Conservation (phyloP, 306 rosid species). For the Inga laurina region DNA sequence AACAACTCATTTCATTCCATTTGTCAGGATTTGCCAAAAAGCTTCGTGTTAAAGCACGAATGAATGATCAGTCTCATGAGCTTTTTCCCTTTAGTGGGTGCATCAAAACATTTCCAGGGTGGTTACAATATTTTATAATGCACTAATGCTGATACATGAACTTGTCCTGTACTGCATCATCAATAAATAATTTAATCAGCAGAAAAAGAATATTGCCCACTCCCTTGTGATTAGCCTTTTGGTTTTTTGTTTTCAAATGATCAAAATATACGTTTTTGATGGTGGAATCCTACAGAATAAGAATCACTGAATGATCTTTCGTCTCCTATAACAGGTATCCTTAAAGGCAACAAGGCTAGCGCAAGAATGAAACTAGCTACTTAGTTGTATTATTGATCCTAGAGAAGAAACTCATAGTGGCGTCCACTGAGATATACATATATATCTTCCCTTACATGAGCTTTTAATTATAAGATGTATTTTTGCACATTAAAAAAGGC, state of each 20-base stretch:
- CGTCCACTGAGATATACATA: slow-evolving; percentile 29
- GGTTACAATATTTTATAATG: slow-evolving; percentile 28
- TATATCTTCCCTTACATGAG: slow-evolving; percentile 20
- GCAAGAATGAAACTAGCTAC: slow-evolving; percentile 27
- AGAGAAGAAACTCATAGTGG: slow-evolving; percentile 29
- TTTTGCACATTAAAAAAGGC: slow-evolving; percentile 32
- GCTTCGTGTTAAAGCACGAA: slow-evolving; percentile 33
- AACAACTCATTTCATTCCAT: slow-evolving; percentile 55
- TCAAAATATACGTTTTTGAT: slow-evolving; percentile 3
- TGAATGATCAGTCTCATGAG: slow-evolving; percentile 23
- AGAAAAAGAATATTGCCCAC: slow-evolving; percentile 34
- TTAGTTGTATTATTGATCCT: slow-evolving; percentile 14
- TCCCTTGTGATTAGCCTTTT: slow-evolving; percentile 47
- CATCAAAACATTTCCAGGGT: slow-evolving; percentile 29
- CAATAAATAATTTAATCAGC: slow-evolving; percentile 13
- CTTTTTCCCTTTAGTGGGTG: slow-evolving; percentile 32
- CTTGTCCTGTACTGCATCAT: slow-evolving; percentile 21
- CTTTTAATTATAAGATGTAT: slow-evolving; percentile 28
- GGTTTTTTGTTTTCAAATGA: slow-evolving; percentile 35
- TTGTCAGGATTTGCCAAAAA: slow-evolving; percentile 55
- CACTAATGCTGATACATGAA: slow-evolving; percentile 27
- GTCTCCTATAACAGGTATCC: slow-evolving; percentile 55
- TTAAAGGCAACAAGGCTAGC: slow-evolving; percentile 56
- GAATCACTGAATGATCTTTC: slow-evolving; percentile 33
- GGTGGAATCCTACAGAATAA: slow-evolving; percentile 59